Evolutionary conservation across 768 basidiomycete species (phyloP), one percentile per base, ranked within the genome.

Genomic region (Clathrus columnatus): DNA sequence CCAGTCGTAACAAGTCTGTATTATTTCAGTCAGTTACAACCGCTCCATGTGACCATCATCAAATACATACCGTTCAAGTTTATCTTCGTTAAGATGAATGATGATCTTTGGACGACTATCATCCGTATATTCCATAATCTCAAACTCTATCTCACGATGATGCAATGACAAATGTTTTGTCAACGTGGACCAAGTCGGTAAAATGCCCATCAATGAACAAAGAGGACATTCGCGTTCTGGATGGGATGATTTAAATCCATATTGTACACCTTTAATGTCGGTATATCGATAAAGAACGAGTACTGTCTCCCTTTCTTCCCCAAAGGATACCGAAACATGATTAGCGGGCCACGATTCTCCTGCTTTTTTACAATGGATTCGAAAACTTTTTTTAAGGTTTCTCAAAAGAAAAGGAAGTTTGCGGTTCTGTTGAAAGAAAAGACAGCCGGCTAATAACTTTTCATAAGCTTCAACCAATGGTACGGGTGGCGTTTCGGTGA

Each of bases 401-500:
- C 80, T 77, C 24, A 64, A 68, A 20, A 83, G 69, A 62, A 85
- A 86, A 0, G 84, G 84, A 5, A 84, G 71, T 50, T 68, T 69
- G 16, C 58, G 20, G 7, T 16, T 41, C 21, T 26, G 32, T 5
- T 48, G 54, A 30, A 52, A 24, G 17, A 23, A 32, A 27, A 49
- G 16, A 26, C 47, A 24, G 21, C 30, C 28, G 5, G 26, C 27
- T 7, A 30, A 47, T 24, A 55, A n/a, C 0, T 18, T 36, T 30
- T 55, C 24, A 27, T 47, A 55, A 20, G 54, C 54, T 17, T n/a
- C 26, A 17, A 55, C 10, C 16, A 55, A 47, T 20, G 28, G 27
- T n/a, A 32, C n/a, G 5, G 51, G 54, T 20, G 54, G 54, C 21
- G 7, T 20, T 16, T 43, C 5, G 11, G 14, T 16, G 6, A 44